Conservation (phyloP, 2,329 filamentous ascomycete genomes). For the Aspergillus fischeri region DNA sequence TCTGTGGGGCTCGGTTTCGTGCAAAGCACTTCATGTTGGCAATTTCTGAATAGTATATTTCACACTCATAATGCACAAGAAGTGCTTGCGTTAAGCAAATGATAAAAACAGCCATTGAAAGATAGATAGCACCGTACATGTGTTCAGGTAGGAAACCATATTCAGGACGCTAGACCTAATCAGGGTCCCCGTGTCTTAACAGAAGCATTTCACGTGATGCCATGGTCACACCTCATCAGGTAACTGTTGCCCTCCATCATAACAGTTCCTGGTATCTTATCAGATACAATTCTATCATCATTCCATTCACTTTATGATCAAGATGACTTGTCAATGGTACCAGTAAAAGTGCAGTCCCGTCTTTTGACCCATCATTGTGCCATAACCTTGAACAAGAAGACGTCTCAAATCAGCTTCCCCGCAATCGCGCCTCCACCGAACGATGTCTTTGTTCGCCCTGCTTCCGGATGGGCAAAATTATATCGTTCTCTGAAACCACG, state of each 20-base stretch:
- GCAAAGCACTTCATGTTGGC: neutral
- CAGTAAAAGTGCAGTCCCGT: neutral
- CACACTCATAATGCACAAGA: neutral
- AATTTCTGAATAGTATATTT: neutral
- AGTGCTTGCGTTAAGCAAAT: neutral
- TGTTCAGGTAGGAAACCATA: neutral
- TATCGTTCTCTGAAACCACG: constrained; percentile 7
- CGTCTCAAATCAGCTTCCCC: constrained; percentile 26
- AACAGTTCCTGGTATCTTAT: neutral
- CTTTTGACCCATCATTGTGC: constrained; percentile 1
- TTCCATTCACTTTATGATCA: neutral
- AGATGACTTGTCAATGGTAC: neutral
- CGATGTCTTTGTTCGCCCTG: constrained; percentile 31
- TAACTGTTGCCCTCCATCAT: neutral
- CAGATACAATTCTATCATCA: neutral
- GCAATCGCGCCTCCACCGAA: constrained; percentile 34
- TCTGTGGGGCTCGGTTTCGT: neutral
- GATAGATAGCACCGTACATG: neutral
- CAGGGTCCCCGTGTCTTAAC: neutral
- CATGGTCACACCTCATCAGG: neutral
- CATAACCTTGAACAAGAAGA: neutral
- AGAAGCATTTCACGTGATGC: neutral
- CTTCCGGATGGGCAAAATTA: constrained; percentile 30
- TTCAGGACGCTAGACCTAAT: neutral
- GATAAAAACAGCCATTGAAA: neutral